A percentile compares a stretch with the other conserved stretches of the same genome.
Conservation (phyloP, 106 monocot species). For the Agapanthus africanus region DNA sequence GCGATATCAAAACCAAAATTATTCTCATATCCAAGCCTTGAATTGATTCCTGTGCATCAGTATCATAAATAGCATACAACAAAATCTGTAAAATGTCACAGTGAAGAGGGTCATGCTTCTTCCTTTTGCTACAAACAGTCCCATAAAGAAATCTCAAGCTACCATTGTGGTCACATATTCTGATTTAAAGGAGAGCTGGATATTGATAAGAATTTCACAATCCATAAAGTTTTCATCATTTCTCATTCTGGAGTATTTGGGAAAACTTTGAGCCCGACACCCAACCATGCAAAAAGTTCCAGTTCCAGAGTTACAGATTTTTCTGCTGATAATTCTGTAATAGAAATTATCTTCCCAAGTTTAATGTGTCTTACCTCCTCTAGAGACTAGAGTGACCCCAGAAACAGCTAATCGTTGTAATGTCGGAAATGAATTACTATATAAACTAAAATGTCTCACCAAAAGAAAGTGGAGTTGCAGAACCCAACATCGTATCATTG, state of each 20-base stretch:
- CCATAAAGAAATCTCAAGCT: conserved; percentile 31
- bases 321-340: conserved; percentile 52
- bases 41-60: conserved; percentile 29
- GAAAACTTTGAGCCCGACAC: conserved; percentile 33
- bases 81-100: conserved; percentile 40
- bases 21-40: conserved; percentile 65
- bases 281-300: conserved; percentile 53
- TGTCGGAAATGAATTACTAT: background rate
- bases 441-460: conserved; percentile 28
- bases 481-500: conserved; percentile 9
- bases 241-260: conserved; percentile 3
- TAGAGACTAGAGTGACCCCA: conserved; percentile 41
- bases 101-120: conserved; percentile 42
- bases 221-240: conserved; percentile 16
- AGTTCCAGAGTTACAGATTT: conserved; percentile 36
- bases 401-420: background rate
- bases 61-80: conserved; percentile 29
- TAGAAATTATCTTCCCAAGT: conserved; percentile 7
- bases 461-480: conserved; percentile 33
- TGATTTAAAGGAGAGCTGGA: conserved; percentile 43
- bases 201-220: conserved; percentile 33
- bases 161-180: conserved; percentile 8
- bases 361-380: conserved; percentile 4
- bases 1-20: conserved; percentile 49
- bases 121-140: conserved; percentile 47